Percentiles rank a stretch among this genome's conserved stretches.
phyloP scores from a whole-genome alignment of 768 basidiomycete species.

The Termitomyces sp. region DNA sequence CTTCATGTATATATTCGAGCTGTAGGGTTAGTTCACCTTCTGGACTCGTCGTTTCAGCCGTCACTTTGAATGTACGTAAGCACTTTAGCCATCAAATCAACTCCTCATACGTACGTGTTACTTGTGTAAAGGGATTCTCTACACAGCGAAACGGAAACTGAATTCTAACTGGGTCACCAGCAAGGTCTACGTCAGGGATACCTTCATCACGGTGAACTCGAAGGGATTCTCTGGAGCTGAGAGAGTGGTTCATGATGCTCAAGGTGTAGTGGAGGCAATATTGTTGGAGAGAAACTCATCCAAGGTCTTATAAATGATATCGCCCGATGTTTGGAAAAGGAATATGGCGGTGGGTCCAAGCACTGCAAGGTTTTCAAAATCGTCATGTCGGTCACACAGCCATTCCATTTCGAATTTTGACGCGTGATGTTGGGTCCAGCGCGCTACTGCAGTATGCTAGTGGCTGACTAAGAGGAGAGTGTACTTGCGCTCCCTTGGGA shows the following conservation, averaged over 20 bases:
- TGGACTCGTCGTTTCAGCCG: neutral
- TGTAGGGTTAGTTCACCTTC: neutral
- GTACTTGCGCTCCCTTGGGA: neutral
- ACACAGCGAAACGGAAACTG: slow-evolving; percentile 8
- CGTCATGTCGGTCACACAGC: neutral
- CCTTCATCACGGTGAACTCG: neutral
- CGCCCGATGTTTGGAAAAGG: slow-evolving; percentile 2
- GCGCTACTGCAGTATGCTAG: neutral
- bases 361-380: neutral
- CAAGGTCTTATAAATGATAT: slow-evolving; percentile 2
- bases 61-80: neutral
- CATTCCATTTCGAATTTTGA: neutral
- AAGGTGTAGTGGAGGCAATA: neutral
- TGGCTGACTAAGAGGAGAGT: neutral
- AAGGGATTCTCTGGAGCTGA: neutral
- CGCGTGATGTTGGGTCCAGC: slow-evolving; percentile 5
- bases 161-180: neutral
- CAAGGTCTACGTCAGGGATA: neutral
- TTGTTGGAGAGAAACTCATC: neutral
- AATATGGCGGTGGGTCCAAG: neutral
- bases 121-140: neutral
- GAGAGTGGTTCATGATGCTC: neutral
- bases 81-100: neutral
- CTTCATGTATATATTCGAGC: neutral
- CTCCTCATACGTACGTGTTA: neutral